Conservation (phyloP, 495 filamentous ascomycete genomes). For the Penicillium pancosmium region DNA sequence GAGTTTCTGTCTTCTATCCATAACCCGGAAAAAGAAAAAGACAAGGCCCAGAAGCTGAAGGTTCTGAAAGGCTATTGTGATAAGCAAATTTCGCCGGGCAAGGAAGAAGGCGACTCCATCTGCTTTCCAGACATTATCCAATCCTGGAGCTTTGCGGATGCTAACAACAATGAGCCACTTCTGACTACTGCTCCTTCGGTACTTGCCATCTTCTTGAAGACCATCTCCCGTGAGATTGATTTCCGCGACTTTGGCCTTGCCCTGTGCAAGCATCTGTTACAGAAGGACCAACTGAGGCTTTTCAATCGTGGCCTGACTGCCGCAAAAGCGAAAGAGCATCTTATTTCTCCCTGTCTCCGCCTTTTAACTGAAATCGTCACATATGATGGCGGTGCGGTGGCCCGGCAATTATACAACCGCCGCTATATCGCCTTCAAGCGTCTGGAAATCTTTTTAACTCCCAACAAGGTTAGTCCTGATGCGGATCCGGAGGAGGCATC, state of each 20-base stretch:
- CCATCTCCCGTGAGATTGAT: slow-evolving; percentile 69
- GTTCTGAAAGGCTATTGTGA: slow-evolving; percentile 77
- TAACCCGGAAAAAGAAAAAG: slow-evolving; percentile 49
- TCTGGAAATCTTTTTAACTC: slow-evolving; percentile 57
- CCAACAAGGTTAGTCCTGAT: slow-evolving; percentile 49
- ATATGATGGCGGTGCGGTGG: slow-evolving; percentile 79
- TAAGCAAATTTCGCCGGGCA: slow-evolving; percentile 57
- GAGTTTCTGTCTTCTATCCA: slow-evolving; percentile 68
- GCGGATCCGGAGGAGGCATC: slow-evolving; percentile 55
- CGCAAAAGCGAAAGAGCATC: slow-evolving; percentile 73
- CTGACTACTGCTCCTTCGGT: slow-evolving; percentile 74
- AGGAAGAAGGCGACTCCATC: slow-evolving; percentile 55
- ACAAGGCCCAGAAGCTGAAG: slow-evolving; percentile 51
- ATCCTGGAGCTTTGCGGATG: slow-evolving; percentile 74
- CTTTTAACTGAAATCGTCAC: slow-evolving; percentile 76
- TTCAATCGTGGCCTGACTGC: slow-evolving; percentile 72
- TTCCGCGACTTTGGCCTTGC: slow-evolving; percentile 69
- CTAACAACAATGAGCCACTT: slow-evolving; percentile 72
- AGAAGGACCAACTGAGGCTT: slow-evolving; percentile 71
- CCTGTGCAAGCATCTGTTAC: slow-evolving; percentile 72
- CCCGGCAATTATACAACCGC: slow-evolving; percentile 67
- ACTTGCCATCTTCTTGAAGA: slow-evolving; percentile 74
- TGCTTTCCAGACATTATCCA: slow-evolving; percentile 76
- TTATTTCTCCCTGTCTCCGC: slow-evolving; percentile 81
- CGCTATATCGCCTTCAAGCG: slow-evolving; percentile 74